Conservation (phyloP, 495 filamentous ascomycete species). For the Pseudomonodictys pantanalensis region DNA sequence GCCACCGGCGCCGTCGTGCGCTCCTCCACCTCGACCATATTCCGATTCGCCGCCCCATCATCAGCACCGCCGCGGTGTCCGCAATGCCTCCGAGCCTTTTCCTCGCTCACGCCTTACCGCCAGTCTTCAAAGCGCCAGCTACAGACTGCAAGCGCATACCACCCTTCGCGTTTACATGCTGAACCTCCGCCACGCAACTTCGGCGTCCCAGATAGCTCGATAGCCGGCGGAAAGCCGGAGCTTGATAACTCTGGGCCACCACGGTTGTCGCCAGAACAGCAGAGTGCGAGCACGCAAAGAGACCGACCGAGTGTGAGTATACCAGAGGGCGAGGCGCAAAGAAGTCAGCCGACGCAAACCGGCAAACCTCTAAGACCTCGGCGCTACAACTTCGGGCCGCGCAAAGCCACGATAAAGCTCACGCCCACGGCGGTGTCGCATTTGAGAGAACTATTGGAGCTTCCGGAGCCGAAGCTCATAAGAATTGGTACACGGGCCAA, state of each 20-base stretch:
- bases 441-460: conserved; percentile 67
- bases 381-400: conserved; percentile 67
- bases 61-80: conserved; percentile 41
- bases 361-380: conserved; percentile 46
- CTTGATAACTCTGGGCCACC: conserved; percentile 54
- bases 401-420: conserved; percentile 88
- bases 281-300: conserved; percentile 2
- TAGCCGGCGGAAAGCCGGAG: conserved; percentile 53
- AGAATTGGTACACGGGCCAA: conserved; percentile 90
- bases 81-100: conserved; percentile 62
- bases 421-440: conserved; percentile 74
- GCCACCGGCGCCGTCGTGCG: background rate
- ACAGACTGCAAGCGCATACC: conserved; percentile 73
- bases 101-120: conserved; percentile 54
- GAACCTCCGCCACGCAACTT: conserved; percentile 67
- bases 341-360: conserved; percentile 44
- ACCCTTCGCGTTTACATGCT: conserved; percentile 65
- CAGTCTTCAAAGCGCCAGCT: conserved; percentile 61
- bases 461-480: conserved; percentile 86
- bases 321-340: conserved; percentile 66
- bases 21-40: conserved; percentile 6
- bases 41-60: conserved; percentile 18
- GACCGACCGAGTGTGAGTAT: conserved; percentile 41
- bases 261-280: conserved; percentile 37
- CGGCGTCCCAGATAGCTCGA: conserved; percentile 65